Conservation (phyloP, 371 early-diverging fungal species). For the Mucor velutinosus region DNA sequence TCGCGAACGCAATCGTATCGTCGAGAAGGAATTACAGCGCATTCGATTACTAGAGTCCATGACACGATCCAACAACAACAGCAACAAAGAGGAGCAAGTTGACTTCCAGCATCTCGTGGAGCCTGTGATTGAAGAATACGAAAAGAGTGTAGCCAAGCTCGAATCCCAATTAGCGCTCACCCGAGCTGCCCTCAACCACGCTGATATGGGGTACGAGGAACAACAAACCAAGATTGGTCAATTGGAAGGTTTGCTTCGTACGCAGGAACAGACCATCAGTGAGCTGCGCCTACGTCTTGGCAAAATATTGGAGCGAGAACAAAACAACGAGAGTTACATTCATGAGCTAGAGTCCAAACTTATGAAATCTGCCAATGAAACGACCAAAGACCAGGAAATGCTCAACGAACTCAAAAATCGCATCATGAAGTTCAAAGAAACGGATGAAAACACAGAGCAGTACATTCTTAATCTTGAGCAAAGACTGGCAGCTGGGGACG, state of each 20-base stretch:
- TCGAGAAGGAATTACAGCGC: conserved; percentile 41
- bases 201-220: conserved; percentile 52
- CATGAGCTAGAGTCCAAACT: conserved; percentile 49
- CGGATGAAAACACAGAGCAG: conserved; percentile 39
- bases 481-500: conserved; percentile 24
- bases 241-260: conserved; percentile 29
- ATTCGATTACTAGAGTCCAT: conserved; percentile 18
- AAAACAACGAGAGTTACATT: conserved; percentile 41
- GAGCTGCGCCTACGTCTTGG: conserved; percentile 13
- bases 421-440: conserved; percentile 37
- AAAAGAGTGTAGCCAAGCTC: conserved; percentile 60
- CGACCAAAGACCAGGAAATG: conserved; percentile 31
- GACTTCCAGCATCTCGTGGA: conserved; percentile 66
- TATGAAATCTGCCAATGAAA: conserved; percentile 26
- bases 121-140: conserved; percentile 70
- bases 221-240: conserved; percentile 44
- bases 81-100: conserved; percentile 14
- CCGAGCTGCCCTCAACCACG: conserved; percentile 54
- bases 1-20: conserved; percentile 38
- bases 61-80: background rate
- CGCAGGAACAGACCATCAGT: conserved; percentile 30
- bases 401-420: conserved; percentile 31
- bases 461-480: conserved; percentile 40
- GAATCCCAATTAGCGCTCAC: conserved; percentile 63
- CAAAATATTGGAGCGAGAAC: conserved; percentile 36